Conservation (phyloP, 371 early-diverging fungal genomes). For the Mucor ambiguus region DNA sequence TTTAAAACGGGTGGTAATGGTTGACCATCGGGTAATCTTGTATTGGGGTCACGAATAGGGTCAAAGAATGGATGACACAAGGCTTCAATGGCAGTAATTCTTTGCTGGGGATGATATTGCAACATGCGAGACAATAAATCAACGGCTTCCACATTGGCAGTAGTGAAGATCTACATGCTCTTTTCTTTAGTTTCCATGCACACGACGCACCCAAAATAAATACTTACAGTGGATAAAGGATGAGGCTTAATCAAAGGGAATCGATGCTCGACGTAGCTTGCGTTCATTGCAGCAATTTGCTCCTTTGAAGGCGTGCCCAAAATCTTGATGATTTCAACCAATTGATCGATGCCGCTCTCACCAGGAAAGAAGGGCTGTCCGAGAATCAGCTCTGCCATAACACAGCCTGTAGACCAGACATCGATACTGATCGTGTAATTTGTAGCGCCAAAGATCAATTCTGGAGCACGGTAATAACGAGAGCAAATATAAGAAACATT, state of each 20-base stretch:
- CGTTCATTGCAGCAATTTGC: conserved; percentile 96
- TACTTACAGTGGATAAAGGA: conserved; percentile 77
- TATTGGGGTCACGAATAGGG: conserved; percentile 83
- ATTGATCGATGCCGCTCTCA: conserved; percentile 99
- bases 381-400: conserved; percentile 97
- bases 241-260: conserved; percentile 97
- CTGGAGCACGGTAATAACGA: conserved; percentile 98
- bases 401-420: conserved; percentile 99
- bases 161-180: conserved; percentile 57
- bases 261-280: conserved; percentile 96
- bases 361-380: conserved; percentile 98
- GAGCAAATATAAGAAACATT: conserved; percentile 99
- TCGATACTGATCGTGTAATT: conserved; percentile 92
- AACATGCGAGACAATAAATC: conserved; percentile 87
- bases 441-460: conserved; percentile 97
- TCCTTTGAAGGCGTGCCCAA: conserved; percentile 97
- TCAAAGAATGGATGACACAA: conserved; percentile 96
- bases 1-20: conserved; percentile 88
- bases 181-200: neutral
- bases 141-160: conserved; percentile 80
- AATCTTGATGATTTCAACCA: conserved; percentile 99
- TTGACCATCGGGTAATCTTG: conserved; percentile 75
- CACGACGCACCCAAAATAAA: too few species aligned
- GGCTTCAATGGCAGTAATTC: conserved; percentile 92
- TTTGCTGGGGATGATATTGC: conserved; percentile 90